A percentile compares a stretch with the other conserved stretches of the same genome.
Conservation (phyloP, 352 stramenopile genomes). For the Phytophthora europaea region DNA sequence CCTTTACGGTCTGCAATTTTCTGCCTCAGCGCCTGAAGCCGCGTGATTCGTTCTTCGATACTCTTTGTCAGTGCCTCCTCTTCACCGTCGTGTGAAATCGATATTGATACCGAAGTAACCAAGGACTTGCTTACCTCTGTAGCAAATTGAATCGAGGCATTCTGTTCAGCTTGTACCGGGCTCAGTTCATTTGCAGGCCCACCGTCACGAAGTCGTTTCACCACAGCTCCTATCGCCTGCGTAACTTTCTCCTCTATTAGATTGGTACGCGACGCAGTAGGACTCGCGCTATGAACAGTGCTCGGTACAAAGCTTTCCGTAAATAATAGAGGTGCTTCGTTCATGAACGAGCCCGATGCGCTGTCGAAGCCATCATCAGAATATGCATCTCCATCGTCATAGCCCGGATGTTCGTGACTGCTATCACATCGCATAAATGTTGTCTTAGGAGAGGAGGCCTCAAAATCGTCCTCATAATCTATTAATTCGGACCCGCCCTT, state of each 20-base stretch:
- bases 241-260: slow-evolving; percentile 18
- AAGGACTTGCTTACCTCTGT: slow-evolving; percentile 12
- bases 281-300: not conserved
- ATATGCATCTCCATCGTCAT: slow-evolving; percentile 37
- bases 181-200: not conserved
- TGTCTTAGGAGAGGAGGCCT: too few relatives aligned
- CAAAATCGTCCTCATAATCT: too few relatives aligned
- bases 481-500: not conserved
- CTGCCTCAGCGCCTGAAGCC: slow-evolving; percentile 57
- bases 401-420: not conserved
- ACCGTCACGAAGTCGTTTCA: slow-evolving; percentile 9
- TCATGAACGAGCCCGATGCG: slow-evolving; percentile 24
- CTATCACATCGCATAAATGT: not conserved
- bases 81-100: slow-evolving; percentile 36
- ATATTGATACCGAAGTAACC: slow-evolving; percentile 23
- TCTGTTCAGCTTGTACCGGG: not conserved
- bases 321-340: not conserved
- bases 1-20: slow-evolving; percentile 53
- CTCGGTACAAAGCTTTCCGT: not conserved
- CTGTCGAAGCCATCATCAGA: slow-evolving; percentile 52
- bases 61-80: slow-evolving; percentile 65
- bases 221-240: slow-evolving; percentile 25
- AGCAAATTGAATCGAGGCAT: slow-evolving; percentile 1
- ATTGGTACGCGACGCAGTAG: not conserved
- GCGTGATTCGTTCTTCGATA: slow-evolving; percentile 68